Base-by-base conservation (phyloP, 257 asterid genomes). In the Plantago elongata region DNA sequence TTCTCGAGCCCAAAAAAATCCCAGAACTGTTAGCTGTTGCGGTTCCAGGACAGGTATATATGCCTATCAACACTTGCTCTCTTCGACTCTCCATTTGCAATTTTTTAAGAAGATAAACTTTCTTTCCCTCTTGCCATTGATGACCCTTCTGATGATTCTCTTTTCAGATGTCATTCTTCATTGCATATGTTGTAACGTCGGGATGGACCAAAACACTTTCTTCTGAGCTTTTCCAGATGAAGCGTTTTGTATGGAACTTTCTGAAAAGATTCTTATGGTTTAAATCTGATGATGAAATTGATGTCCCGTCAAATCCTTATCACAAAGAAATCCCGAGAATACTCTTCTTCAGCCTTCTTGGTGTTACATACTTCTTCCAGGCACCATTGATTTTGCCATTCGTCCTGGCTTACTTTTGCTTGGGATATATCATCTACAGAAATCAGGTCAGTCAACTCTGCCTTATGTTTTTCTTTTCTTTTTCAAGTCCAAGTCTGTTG, bases 151-250 rank as follows among this genome's bases (percentile, higher is more conserved):
- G 30, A 15, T 45, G 29, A 34, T 62, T 60, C 60, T 6, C 59
- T 58, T 54, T 51, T 73, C 74, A 93, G 99, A 97, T 97, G 61
- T 71, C 95, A 30, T 93, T 93, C 81, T 93, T 92, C 84, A 87
- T 89, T 62, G 87, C 99, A 5, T 93, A 93, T 75, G 97, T 93
- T 57, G 96, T 93, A 69, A 93, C 99, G 49, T 84, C 97, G 64
- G 99, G 99, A 69, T 93, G 99, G 99, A 93, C 99, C 63, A 84
- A 78, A 60, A 81, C 83, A 10, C 68, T 79, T 72, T 72, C 95
- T 66, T 59, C 87, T 44, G 86, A 84, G 69, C 95, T 93, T 74
- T 65, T 82, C 65, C 87, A 65, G 58, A 50, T 79, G 46, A 75
- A 72, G 74, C 75, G 71, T 52, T 74, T 87, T n/a, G 1, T 79